Evolutionary conservation across 2,329 filamentous ascomycete genomes (phyloP).

Genomic region (Chaetomiaceae sp.): DNA sequence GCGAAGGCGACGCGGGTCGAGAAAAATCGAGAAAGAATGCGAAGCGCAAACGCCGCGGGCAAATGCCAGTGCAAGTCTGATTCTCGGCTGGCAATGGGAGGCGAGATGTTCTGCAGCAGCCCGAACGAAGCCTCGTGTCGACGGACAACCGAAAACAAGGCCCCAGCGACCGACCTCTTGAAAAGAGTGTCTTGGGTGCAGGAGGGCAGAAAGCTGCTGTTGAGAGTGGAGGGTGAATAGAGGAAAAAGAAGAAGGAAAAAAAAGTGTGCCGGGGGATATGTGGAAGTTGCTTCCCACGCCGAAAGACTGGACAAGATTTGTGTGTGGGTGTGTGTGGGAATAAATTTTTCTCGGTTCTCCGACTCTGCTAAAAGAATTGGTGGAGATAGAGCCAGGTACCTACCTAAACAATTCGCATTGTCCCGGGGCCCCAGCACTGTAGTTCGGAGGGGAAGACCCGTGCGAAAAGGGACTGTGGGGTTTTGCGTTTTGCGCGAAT

Average conservation of each 20-base stretch:
- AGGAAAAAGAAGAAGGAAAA: conserved; percentile 17
- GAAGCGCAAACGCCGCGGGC: conserved; percentile 9
- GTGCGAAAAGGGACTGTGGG: conserved; percentile 17
- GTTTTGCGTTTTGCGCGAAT: conserved; percentile 25
- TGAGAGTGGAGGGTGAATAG: conserved; percentile 15
- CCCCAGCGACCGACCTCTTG: conserved; percentile 18
- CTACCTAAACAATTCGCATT: conserved; percentile 24
- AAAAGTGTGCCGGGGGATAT: conserved; percentile 23
- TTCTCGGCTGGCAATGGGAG: conserved; percentile 16
- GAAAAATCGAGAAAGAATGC: conserved; percentile 13
- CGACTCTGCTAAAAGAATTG: conserved; percentile 23
- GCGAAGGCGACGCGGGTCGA: conserved; percentile 2
- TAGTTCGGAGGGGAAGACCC: conserved; percentile 6
- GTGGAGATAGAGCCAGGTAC: conserved; percentile 26
- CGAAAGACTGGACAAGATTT: conserved; percentile 28
- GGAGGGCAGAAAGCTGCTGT: conserved; percentile 9
- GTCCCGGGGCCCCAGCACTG: conserved; percentile 6
- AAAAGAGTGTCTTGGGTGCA: conserved; percentile 15
- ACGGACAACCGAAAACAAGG: conserved; percentile 16
- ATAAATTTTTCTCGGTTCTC: conserved; percentile 39
- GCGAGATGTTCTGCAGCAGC: conserved; percentile 11
- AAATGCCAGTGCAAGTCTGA: conserved; percentile 12
- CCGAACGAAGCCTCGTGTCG: conserved; percentile 14
- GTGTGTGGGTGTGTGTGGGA: conserved; percentile 36
- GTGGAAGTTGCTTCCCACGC: conserved; percentile 24